Base-by-base conservation (phyloP, 495 filamentous ascomycete genomes). In the Coniosporium apollinis region DNA sequence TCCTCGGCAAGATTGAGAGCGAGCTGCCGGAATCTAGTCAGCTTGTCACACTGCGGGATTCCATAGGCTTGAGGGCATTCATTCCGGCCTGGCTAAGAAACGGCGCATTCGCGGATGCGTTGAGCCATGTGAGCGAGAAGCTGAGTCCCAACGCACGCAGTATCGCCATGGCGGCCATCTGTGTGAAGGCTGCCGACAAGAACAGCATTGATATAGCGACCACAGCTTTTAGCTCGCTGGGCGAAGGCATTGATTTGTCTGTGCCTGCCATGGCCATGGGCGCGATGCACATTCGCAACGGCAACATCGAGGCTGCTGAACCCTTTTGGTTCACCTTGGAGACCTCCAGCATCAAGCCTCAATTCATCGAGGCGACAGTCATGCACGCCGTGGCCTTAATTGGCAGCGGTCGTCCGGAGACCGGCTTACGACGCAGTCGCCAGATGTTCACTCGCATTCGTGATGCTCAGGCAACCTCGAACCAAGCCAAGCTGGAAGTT, bases 351-450 rank as follows among this genome's bases (percentile, higher is more conserved):
- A 47, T 49, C 7, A 49, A 42, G 18, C 28, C 43, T 26, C 30
- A 50, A 11, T 79, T 91, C 60, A 70, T 94, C 34, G 83, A 91
- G 59, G 77, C 82, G 19, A 77, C 82, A 8, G 67, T 78, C 30
- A 85, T 89, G 80, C 92, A 84, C 54, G 70, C 77, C 34, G 67
- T 89, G 22, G 80, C 80, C 36, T 64, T 91, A 51, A 70, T 93
- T 49, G 78, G 75, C 42, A 78, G 76, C 37, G 82, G 81, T 32
- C 72, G 82, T 45, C 65, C 87, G 33, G 71, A 76, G 13, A 78
- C 81, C 36, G 84, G 76, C 22, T 63, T 93, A 36, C 58, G 67
- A 10, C 72, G 85, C 42, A 74, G 79, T 18, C 79, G 86, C 34
- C 60, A 72, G 50, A 83, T 89, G 76, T 92, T 93, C 52, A 59